These are phyloP conservation scores for Diaporthe destruens DNA, from an alignment of 2,329 filamentous ascomycete genomes.

Conservation along the genomic window DNA sequence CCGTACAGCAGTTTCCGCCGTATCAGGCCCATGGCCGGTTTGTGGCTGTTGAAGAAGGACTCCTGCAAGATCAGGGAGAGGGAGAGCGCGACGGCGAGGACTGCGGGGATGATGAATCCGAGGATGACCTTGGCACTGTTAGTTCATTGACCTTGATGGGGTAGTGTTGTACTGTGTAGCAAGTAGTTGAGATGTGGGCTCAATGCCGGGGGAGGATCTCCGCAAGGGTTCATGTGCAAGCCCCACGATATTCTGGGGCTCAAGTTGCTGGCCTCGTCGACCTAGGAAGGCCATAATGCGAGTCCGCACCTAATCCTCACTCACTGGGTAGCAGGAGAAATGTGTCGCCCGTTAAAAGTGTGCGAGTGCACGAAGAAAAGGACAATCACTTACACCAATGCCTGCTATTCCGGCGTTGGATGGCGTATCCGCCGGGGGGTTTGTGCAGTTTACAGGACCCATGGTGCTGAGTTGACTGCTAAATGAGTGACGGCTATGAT, in stretches of 20 bases:
- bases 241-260: neutral
- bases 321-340: neutral
- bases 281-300: neutral
- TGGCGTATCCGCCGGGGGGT: conserved; percentile 16
- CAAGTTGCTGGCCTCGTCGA: neutral
- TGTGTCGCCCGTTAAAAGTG: no score
- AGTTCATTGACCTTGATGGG: neutral
- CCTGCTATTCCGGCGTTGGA: conserved; percentile 37
- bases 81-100: conserved; percentile 35
- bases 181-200: neutral
- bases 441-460: conserved; percentile 19
- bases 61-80: conserved; percentile 41
- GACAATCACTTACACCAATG: conserved; percentile 32
- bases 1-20: conserved; percentile 73
- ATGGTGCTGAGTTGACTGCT: conserved; percentile 1
- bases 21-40: conserved; percentile 35
- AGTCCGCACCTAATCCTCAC: neutral
- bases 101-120: conserved; percentile 40
- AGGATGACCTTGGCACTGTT: conserved; percentile 39
- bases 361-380: neutral
- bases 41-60: conserved; percentile 37
- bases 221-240: neutral
- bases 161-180: neutral
- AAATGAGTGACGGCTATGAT: neutral
- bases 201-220: neutral